Evolutionary conservation across 352 stramenopile species (phyloP), one percentile per base, ranked within the genome.

Genomic region (Thraustochytrium sp.): DNA sequence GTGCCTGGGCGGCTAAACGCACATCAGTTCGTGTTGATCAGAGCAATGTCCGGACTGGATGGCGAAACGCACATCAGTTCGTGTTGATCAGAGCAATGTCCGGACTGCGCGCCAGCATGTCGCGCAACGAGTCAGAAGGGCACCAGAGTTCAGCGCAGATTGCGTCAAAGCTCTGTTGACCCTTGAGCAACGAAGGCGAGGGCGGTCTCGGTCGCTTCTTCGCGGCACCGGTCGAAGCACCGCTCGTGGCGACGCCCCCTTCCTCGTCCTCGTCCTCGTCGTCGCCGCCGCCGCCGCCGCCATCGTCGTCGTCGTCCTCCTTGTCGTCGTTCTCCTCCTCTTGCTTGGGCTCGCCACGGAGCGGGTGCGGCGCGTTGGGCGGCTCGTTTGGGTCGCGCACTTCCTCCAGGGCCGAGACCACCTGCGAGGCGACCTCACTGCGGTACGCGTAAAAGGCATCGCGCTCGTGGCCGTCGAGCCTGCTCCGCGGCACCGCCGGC

Each of bases 61-160:
- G 21, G 21, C 21, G 21, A n/a, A 31, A 34, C 51, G 51, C 51
- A 59, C 51, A n/a, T 59, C 40, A 72, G 59, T 72, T 72, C 2
- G 59, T 44, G 26, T 72, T 72, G 59, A 72, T 72, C 8, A 72
- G 46, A 72, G 46, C 59, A 46, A 72, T 26, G 8, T 72, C 59
- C 0, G 21, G 13, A 55, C 46, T 31, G 8, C 16, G 8, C 11
- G 34, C 16, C 21, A 72, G 40, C 26, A 31, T 72, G 26, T 72
- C n/a, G 16, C 40, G 36, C 34, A 72, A 31, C 13, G 42, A 11
- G 26, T 11, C 40, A 18, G 53, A 48, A 23, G 68, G 11, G 53
- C 44, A 61, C 68, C 68, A 80, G 11, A 80, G 68, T 42, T 80
- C 51, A 0, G 68, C 34, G 49, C 68, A 80, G 1, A 80, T 65